Base-by-base conservation (phyloP, 495 filamentous ascomycete species). In the Aspergillus cavernicola region DNA sequence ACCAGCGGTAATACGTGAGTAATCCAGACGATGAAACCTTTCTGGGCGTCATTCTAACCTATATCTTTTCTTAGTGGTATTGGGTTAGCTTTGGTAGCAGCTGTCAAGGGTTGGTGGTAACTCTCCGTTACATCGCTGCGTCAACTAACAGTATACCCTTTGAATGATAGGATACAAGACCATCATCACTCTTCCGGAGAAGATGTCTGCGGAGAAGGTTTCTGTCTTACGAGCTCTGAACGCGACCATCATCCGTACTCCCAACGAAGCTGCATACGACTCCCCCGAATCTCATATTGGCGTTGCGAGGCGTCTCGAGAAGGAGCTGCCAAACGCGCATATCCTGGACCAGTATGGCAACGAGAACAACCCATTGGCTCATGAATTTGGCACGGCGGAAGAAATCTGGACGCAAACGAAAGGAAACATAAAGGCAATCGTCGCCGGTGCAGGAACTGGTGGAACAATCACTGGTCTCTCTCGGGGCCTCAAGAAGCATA, bases 201-300 rank as follows among this genome's bases (percentile, higher is more conserved):
- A 99, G 77, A 99, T 99, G 93, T 96, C 90, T 6, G 83, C 90
- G 23, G 93, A 99, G 71, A 99, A 99, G 68, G 95, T 99, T 11
- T 83, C 91, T 2, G 93, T 99, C 10, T 77, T 99, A 22, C 84
- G 89, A 40, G 92, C 93, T 15, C 80, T 99, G 28, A 93, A 93
- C 52, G 92, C 93, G 19, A 96, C 93, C 59, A 97, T 99, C 65
- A 96, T 99, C 58, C 87, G 93, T 42, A 99, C 93, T 1, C 95
- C 93, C 22, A 97, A 95, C 19, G 88, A 95, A 71, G 93, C 93
- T 10, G 93, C 93, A 23, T 97, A 78, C 66, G 95, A 99, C 68
- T 85, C 84, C 11, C 93, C 93, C 29, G 95, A 99, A 76, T 91
- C 86, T 18, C 95, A 99, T 65, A 99, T 99, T 52, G 92, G 93